A percentile compares a stretch with the other conserved stretches of the same genome.
Conservation (phyloP, 495 filamentous ascomycete genomes). For the Cladorrhinum samala region DNA sequence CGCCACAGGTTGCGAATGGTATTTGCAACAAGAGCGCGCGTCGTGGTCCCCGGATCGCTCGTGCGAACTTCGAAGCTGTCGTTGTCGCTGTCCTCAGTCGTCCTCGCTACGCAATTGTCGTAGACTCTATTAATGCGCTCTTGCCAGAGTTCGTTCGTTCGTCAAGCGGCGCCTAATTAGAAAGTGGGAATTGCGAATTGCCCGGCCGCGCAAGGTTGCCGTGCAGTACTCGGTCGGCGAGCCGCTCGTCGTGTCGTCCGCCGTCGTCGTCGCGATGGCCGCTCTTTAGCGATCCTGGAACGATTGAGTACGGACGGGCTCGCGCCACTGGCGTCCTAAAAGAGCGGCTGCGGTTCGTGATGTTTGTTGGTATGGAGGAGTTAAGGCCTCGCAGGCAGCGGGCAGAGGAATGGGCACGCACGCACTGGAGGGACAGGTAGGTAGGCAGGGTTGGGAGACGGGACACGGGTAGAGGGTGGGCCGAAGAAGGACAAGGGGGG, state of each 20-base stretch:
- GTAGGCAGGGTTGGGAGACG: slow-evolving; percentile 6
- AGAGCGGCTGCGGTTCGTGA: slow-evolving; percentile 13
- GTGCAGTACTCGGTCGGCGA: neutral
- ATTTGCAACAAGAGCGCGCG: neutral
- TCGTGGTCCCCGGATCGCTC: slow-evolving; percentile 6
- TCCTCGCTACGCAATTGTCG: no score
- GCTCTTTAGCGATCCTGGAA: neutral
- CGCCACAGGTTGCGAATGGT: neutral
- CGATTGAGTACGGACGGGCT: slow-evolving; percentile 4
- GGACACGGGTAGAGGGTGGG: slow-evolving; percentile 11
- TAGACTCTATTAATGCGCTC: neutral
- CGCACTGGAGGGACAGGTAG: neutral
- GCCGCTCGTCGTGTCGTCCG: no score
- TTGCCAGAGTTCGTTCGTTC: no score
- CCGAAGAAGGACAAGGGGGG: slow-evolving; percentile 12
- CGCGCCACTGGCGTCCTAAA: slow-evolving; percentile 10
- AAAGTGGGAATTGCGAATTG: slow-evolving; percentile 22
- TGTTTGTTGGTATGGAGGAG: slow-evolving; percentile 13
- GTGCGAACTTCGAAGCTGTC: neutral
- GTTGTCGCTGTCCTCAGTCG: no score
- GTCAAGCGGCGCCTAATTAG: slow-evolving; percentile 18
- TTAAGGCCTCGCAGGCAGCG: slow-evolving; percentile 7
- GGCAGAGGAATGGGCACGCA: neutral
- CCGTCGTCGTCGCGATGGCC: slow-evolving; percentile 2
- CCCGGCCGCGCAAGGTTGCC: slow-evolving; percentile 18